A percentile compares a stretch with the other conserved stretches of the same genome.
phyloP scores from a whole-genome alignment of 2,329 filamentous ascomycete species.

The Fusarium palustre region DNA sequence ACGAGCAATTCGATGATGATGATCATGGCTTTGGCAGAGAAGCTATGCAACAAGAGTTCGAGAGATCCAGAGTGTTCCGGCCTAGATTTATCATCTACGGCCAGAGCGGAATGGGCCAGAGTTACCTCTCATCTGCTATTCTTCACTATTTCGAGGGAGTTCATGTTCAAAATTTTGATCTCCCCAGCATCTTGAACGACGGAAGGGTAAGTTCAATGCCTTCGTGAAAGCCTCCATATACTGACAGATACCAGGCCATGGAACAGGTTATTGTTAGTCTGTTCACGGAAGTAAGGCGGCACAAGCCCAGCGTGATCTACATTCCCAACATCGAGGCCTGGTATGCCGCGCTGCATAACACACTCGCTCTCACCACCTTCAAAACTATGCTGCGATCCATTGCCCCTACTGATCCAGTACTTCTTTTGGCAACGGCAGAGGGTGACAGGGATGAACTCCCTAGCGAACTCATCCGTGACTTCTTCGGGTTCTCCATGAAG shows the following conservation, averaged over 20 bases:
- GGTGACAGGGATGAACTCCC: constrained; percentile 71
- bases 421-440: constrained; percentile 89
- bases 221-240: not conserved
- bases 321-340: constrained; percentile 91
- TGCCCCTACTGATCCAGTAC: constrained; percentile 88
- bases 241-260: constrained; percentile 64
- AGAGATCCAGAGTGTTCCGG: constrained; percentile 86
- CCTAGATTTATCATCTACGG: constrained; percentile 88
- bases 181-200: constrained; percentile 88
- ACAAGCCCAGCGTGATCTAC: constrained; percentile 96
- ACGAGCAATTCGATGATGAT: constrained; percentile 83
- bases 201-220: constrained; percentile 68
- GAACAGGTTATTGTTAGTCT: constrained; percentile 91
- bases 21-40: constrained; percentile 89
- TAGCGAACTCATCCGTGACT: constrained; percentile 73
- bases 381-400: constrained; percentile 83
- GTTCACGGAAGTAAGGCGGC: constrained; percentile 91
- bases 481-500: constrained; percentile 87
- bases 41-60: constrained; percentile 80
- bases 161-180: constrained; percentile 93
- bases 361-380: constrained; percentile 83
- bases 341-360: constrained; percentile 73
- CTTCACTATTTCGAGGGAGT: constrained; percentile 93
- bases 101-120: constrained; percentile 90
- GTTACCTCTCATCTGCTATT: constrained; percentile 85